phyloP scores from a whole-genome alignment of 2,329 filamentous ascomycete genomes.

The Penicillium glabrum region DNA sequence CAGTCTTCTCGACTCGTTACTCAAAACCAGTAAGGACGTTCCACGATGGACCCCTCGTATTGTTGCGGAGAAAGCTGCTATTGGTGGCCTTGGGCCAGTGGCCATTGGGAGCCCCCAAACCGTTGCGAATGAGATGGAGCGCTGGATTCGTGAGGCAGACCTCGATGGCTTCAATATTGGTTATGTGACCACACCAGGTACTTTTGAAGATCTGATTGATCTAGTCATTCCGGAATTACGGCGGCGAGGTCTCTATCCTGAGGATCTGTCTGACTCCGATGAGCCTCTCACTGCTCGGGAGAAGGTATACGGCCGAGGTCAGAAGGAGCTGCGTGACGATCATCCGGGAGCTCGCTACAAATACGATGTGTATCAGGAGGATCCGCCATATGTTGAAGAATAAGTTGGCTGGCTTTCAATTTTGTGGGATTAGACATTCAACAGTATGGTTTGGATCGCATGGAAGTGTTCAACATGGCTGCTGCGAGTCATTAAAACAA shows the following conservation, averaged over 20 bases:
- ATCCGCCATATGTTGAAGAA: slow-evolving; percentile 37
- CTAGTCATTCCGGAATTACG: slow-evolving; percentile 49
- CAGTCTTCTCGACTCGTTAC: slow-evolving; percentile 52
- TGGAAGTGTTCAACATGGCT: too few species aligned
- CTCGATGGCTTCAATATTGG: slow-evolving; percentile 46
- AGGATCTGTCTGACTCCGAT: slow-evolving; percentile 27
- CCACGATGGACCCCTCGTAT: slow-evolving; percentile 48
- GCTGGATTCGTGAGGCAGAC: slow-evolving; percentile 47
- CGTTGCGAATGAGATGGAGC: slow-evolving; percentile 51
- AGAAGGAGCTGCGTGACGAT: slow-evolving; percentile 50
- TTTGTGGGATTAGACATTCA: not conserved
- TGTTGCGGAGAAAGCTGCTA: slow-evolving; percentile 48
- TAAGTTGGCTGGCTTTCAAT: not conserved
- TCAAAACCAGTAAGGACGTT: slow-evolving; percentile 50
- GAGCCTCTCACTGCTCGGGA: slow-evolving; percentile 53
- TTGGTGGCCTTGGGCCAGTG: slow-evolving; percentile 52
- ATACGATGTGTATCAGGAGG: slow-evolving; percentile 62
- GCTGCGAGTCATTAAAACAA: too few species aligned
- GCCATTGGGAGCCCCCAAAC: slow-evolving; percentile 47
- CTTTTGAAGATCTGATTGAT: slow-evolving; percentile 54
- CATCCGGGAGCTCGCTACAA: slow-evolving; percentile 61
- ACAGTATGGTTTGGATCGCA: not conserved
- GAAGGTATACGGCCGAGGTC: slow-evolving; percentile 62
- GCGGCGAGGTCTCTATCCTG: slow-evolving; percentile 42
- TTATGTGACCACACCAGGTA: slow-evolving; percentile 52